Base-by-base conservation (phyloP, 306 rosid species). In the Casuarina glauca region DNA sequence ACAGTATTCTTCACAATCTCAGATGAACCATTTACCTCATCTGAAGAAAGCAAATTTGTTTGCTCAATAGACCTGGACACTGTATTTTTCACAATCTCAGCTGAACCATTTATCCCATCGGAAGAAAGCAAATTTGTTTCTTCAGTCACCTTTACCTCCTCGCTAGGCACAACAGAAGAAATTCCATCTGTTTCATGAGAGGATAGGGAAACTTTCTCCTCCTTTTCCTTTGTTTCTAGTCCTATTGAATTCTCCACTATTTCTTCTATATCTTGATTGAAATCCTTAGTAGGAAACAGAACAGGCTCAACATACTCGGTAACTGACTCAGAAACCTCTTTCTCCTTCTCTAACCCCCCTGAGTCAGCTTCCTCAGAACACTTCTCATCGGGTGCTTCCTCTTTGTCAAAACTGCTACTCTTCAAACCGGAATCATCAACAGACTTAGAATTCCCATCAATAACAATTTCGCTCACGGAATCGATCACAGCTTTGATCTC, bases 261-360 rank as follows among this genome's bases (percentile, higher is more conserved):
- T 35, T 36, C 71, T 63, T 53, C 78, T 42, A 10, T 11, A 26
- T 32, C 70, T 66, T 67, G 10, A 36, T 19, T 54, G 51, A 64
- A 73, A 36, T 74, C 74, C 58, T 36, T 54, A 8, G 53, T 48
- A 6, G 55, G 19, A 48, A 57, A 38, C 61, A n/a, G 63, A 70
- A 51, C 60, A 52, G 67, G 44, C 74, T 80, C 74, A 79, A 13
- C 48, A 43, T 73, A 39, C 9, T 79, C 81, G 36, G 11, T 72
- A 77, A 76, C 74, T 44, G 82, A 52, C 41, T 83, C 82, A 10
- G 73, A 44, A 81, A 70, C 83, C 72, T 66, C 74, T 15, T 61
- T 57, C 16, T 5, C 41, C 61, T 82, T 74, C 62, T 58, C 82
- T 12, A 20, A 71, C 44, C 63, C 36, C 57, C 46, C 75, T 9